phyloP scores from a whole-genome alignment of 2,329 filamentous ascomycete genomes.

The Diaporthe sp. region DNA sequence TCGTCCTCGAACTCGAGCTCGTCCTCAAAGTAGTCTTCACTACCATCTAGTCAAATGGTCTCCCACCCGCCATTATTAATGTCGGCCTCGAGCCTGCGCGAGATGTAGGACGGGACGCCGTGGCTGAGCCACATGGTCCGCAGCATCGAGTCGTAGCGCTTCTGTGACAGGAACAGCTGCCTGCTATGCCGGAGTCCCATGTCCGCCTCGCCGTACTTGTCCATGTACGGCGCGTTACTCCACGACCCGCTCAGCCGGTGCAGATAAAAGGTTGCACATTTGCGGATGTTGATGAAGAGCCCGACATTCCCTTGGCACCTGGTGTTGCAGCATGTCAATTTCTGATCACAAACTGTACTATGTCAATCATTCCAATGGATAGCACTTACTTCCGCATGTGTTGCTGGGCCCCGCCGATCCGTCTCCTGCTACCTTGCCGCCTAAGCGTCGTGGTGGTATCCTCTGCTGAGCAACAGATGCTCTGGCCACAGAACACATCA shows the following conservation, averaged over 20 bases:
- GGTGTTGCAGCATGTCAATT: conserved; percentile 40
- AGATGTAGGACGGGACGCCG: conserved; percentile 89
- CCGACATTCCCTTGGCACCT: conserved; percentile 92
- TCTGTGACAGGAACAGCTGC: conserved; percentile 93
- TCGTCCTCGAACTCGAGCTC: conserved; percentile 22
- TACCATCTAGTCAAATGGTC: conserved; percentile 67
- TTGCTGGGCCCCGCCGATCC: conserved; percentile 88
- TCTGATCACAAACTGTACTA: not conserved
- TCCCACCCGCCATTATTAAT: conserved; percentile 99
- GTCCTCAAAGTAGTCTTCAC: conserved; percentile 12
- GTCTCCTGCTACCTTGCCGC: conserved; percentile 56
- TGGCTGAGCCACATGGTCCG: conserved; percentile 90
- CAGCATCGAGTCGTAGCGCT: conserved; percentile 90
- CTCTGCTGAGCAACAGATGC: conserved; percentile 86
- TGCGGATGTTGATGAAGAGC: conserved; percentile 96
- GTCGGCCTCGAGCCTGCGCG: conserved; percentile 90
- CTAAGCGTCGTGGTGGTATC: conserved; percentile 58
- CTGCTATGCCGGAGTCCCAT: conserved; percentile 89
- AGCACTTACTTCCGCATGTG: conserved; percentile 85
- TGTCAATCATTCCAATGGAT: not conserved
- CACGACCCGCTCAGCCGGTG: conserved; percentile 87
- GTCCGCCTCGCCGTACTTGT: conserved; percentile 96
- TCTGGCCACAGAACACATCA: conserved; percentile 96
- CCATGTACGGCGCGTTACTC: conserved; percentile 90
- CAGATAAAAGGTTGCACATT: conserved; percentile 91